phyloP scores from a whole-genome alignment of 2,329 filamentous ascomycete species.

The Arachnomyces sp. region DNA sequence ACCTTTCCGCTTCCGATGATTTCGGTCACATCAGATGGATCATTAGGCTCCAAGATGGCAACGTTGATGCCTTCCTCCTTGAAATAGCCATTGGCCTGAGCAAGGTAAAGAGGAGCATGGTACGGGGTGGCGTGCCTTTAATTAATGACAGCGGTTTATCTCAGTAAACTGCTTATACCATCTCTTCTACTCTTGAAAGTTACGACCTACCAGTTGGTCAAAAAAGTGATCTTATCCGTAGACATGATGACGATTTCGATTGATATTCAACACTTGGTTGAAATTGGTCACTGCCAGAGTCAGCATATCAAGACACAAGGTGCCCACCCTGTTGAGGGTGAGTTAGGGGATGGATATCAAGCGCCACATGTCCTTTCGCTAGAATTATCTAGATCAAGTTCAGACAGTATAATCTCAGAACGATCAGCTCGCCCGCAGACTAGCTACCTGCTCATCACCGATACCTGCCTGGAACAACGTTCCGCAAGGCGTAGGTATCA shows the following conservation, averaged over 20 bases:
- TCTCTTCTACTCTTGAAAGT: neutral
- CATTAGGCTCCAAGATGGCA: slow-evolving; percentile 67
- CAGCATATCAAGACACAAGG: slow-evolving; percentile 19
- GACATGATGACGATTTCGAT: slow-evolving; percentile 53
- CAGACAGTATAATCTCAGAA: slow-evolving; percentile 73
- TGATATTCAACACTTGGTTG: slow-evolving; percentile 20
- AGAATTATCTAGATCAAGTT: slow-evolving; percentile 98
- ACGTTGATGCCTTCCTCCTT: slow-evolving; percentile 69
- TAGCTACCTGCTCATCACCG: too few species aligned
- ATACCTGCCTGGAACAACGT: too few species aligned
- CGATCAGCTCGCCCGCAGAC: slow-evolving; percentile 30
- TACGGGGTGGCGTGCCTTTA: slow-evolving; percentile 71
- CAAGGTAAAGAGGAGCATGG: slow-evolving; percentile 68
- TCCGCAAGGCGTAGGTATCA: too few species aligned
- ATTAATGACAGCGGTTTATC: slow-evolving; percentile 20
- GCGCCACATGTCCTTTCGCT: slow-evolving; percentile 83
- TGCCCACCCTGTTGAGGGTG: slow-evolving; percentile 12
- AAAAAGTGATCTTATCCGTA: slow-evolving; percentile 76
- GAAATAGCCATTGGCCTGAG: slow-evolving; percentile 67
- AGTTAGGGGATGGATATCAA: slow-evolving; percentile 34
- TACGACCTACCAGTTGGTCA: slow-evolving; percentile 65
- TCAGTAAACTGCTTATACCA: neutral
- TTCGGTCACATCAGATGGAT: slow-evolving; percentile 73
- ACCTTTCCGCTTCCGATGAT: slow-evolving; percentile 70
- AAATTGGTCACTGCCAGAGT: slow-evolving; percentile 12